Evolutionary conservation across 176 grass and related monocot species (phyloP), one percentile per base, ranked within the genome.

Genomic region (Saccharum spontaneum): DNA sequence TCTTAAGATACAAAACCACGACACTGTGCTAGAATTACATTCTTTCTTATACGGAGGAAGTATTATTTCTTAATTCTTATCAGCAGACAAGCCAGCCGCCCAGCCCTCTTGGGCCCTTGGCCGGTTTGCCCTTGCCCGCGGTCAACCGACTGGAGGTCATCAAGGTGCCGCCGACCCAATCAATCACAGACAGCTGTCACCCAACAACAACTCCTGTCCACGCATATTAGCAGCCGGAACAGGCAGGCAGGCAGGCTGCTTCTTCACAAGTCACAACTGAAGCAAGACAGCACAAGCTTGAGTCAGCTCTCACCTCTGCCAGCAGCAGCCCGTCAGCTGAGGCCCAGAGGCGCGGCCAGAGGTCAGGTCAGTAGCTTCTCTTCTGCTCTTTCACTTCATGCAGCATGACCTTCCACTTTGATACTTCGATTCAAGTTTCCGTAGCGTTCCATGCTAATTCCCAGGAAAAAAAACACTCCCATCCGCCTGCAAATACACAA

Each of bases 151-250:
- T 23, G 55, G 55, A 60, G 55, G 62, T 49, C 49, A 26, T 84
- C 81, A 43, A 50, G 24, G 12, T 81, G 14, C 24, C 64, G 59
- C 44, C 62, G 26, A 70, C 38, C 61, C 70, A 76, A 87, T 76
- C 5, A 59, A 75, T 49, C 44, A 30, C 14, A 30, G 78, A 49
- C 12, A 82, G 71, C 86, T 82, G 84, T 89, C 86, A 88, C 63
- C 61, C 76, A 77, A 60, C 67, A 80, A 67, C 67, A 86, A 75
- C 46, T 87, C 79, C 79, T 78, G 43, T 44, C 79, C 7, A 79
- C 79, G 84, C 39, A 30, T 14, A 28, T 50, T 15, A 64, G 61
- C 61, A 64, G 24, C 24, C 10, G 10, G 59, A 62, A 12, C 60
- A 26, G 11, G 0, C 50, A 20, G 28, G 28, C 28, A 28, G 11